Base-by-base conservation (phyloP, 139 green algal species). In the Picochlorum costavermella region DNA sequence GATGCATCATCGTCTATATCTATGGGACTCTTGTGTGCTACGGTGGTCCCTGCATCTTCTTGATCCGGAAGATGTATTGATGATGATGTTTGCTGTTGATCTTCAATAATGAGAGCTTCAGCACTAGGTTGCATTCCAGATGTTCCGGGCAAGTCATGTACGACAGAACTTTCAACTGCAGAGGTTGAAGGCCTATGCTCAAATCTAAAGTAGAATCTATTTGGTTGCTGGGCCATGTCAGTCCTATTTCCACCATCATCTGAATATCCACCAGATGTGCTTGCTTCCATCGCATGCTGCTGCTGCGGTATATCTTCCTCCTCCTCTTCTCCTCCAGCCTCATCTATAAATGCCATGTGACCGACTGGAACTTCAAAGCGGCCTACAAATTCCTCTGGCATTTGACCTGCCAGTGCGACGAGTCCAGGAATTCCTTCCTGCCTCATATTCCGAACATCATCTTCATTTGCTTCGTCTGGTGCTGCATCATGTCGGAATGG, bases 351-450 rank as follows among this genome's bases (percentile, higher is more conserved):
- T 20, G 46, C 30, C 58, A 49, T 17, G 12, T 49, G 20, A 4
- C 20, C 58, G 20, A 64, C 25, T 29, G 58, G 58, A 50, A 49
- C 12, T 5, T 64, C 58, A 64, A 64, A 64, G 20, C 58, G 56
- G 25, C 25, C 20, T 12, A 29, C 8, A 64, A 56, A 64, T 25
- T 64, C 58, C 14, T 64, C 58, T 31, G 58, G 25, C 23, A 64
- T 31, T 20, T 50, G 20, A 30, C 25, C 58, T 29, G 25, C 58
- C 9, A 64, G 1, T 31, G 25, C 25, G 1, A 44, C 58, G 12
- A 64, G 25, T 9, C 58, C 58, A 48, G 58, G 58, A 28, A 64
- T 64, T n/a, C 58, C 58, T 13, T 29, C 20, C 6, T 64, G 12
- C 0, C 58, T 64, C 20, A n/a, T 43, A 13, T 62, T 20, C 5